Evolutionary conservation across 2,329 filamentous ascomycete genomes (phyloP).

Genomic region (Orbilia brochopaga): DNA sequence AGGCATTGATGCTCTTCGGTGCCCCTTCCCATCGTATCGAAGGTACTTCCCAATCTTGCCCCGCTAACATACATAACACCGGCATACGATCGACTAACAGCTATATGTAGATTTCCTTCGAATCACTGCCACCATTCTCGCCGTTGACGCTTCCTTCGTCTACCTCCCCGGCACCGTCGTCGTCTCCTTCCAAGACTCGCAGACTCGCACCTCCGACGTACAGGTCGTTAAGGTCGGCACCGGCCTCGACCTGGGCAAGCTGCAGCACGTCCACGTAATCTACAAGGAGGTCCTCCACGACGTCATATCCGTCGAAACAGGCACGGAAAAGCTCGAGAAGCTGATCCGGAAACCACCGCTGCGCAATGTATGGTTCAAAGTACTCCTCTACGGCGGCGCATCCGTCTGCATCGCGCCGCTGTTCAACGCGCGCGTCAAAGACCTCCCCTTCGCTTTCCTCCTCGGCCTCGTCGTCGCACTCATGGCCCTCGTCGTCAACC

Average conservation of each 20-base stretch:
- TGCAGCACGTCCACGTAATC: slow-evolving; percentile 75
- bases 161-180: slow-evolving; percentile 95
- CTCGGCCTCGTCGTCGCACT: slow-evolving; percentile 76
- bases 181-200: slow-evolving; percentile 80
- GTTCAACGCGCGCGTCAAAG: slow-evolving; percentile 77
- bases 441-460: slow-evolving; percentile 77
- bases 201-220: slow-evolving; percentile 78
- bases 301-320: slow-evolving; percentile 72
- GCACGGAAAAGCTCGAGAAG: slow-evolving; percentile 68
- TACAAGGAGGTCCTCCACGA: slow-evolving; percentile 84
- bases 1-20: slow-evolving; percentile 85
- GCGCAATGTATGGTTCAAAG: slow-evolving; percentile 57
- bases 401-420: slow-evolving; percentile 79
- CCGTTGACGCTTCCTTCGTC: slow-evolving; percentile 88
- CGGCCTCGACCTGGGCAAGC: slow-evolving; percentile 74
- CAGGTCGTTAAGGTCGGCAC: slow-evolving; percentile 74
- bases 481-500: slow-evolving; percentile 75
- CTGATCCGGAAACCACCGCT: slow-evolving; percentile 39
- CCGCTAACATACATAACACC: slow-evolving; percentile 73
- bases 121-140: slow-evolving; percentile 83
- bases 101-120: slow-evolving; percentile 72
- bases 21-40: slow-evolving; percentile 57
- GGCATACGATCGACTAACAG: slow-evolving; percentile 60
- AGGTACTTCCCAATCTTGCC: slow-evolving; percentile 13
- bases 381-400: slow-evolving; percentile 76